phyloP scores from a whole-genome alignment of 306 rosid species.

The Carpinus viminea region DNA sequence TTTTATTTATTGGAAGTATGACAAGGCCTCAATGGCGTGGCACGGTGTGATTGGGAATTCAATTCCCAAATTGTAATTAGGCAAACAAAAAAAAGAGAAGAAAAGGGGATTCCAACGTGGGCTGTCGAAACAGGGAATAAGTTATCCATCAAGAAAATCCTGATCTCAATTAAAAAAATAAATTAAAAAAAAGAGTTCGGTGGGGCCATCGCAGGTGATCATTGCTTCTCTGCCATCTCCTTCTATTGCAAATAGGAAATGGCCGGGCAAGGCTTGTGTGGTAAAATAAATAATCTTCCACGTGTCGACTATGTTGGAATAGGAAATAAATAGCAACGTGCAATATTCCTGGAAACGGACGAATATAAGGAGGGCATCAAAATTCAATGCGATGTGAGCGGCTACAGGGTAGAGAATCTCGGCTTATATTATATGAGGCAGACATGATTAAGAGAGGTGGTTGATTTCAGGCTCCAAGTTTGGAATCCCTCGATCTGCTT shows the following conservation, averaged over 20 bases:
- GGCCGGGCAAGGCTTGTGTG: background rate
- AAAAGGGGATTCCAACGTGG: slow-evolving; percentile 21
- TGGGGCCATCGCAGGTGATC: background rate
- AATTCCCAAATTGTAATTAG: background rate
- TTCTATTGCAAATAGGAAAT: background rate
- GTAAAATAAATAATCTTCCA: background rate
- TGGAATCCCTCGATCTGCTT: background rate
- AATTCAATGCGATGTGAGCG: slow-evolving; percentile 10
- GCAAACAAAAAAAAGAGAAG: too few relatives aligned
- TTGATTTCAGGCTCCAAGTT: slow-evolving; percentile 7
- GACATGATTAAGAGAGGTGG: slow-evolving; percentile 17
- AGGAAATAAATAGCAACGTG: too few relatives aligned
- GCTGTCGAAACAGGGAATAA: slow-evolving; percentile 8
- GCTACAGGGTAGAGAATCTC: slow-evolving; percentile 14
- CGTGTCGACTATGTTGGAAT: background rate
- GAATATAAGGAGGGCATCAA: too few relatives aligned
- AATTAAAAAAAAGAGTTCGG: background rate
- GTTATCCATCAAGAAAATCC: background rate
- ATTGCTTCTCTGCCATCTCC: background rate
- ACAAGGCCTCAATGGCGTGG: background rate
- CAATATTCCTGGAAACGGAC: background rate
- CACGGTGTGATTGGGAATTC: background rate
- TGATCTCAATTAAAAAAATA: background rate
- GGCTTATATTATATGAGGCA: slow-evolving; percentile 6
- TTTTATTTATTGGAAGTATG: background rate